phyloP scores from a whole-genome alignment of 306 rosid species.

The Astragalus membranaceus region DNA sequence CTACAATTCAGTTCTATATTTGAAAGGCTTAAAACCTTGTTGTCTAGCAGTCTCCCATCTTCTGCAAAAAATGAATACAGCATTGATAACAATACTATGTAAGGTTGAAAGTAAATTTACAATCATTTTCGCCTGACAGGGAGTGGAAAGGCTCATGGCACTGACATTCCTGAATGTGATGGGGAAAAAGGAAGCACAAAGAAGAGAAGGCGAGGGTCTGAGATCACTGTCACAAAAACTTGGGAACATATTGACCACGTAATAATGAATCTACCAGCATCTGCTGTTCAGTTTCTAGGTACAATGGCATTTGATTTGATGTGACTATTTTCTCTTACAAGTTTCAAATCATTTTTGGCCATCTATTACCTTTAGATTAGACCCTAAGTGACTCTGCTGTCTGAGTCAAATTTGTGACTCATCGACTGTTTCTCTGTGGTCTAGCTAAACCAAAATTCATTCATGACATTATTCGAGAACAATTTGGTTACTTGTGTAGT shows the following conservation, averaged over 20 bases:
- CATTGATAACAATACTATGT: background rate
- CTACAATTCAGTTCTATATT: background rate
- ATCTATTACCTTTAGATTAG: background rate
- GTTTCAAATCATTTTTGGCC: background rate
- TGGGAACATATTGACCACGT: conserved; percentile 90
- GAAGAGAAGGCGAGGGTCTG: conserved; percentile 60
- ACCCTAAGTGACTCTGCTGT: background rate
- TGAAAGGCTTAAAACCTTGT: background rate
- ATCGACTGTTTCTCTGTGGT: background rate
- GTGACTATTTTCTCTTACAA: background rate
- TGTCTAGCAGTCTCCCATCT: conserved; percentile 1
- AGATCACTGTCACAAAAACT: conserved; percentile 35
- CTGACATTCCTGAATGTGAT: conserved; percentile 27
- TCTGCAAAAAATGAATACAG: background rate
- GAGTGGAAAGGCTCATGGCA: conserved; percentile 28
- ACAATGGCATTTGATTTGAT: conserved; percentile 21
- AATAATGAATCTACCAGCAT: conserved; percentile 90
- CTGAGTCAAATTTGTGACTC: background rate
- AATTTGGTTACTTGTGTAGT: background rate
- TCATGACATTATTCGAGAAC: background rate
- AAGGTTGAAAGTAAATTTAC: conserved; percentile 5
- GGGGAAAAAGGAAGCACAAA: conserved; percentile 44
- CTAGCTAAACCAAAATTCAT: conserved; percentile 8
- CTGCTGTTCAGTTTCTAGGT: conserved; percentile 92
- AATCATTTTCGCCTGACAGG: conserved; percentile 36